Conservation (phyloP, 257 asterid genomes). For the Solanum chmielewskii region DNA sequence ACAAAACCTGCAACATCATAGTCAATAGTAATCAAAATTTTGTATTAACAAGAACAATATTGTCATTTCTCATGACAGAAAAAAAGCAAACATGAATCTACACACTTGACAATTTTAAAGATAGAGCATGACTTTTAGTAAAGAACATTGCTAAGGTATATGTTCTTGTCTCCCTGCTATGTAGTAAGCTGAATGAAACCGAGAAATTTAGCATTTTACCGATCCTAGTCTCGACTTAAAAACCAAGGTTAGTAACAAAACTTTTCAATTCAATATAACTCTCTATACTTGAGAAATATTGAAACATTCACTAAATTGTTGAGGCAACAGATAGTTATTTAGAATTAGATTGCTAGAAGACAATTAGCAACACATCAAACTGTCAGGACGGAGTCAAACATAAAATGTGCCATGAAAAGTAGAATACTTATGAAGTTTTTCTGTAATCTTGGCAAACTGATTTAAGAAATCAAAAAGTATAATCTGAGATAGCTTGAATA, state of each 20-base stretch:
- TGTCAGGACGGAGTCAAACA: background rate
- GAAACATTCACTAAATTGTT: background rate
- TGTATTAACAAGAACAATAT: background rate
- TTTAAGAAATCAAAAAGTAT: background rate
- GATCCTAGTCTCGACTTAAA: background rate
- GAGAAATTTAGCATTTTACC: background rate
- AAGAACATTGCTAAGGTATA: background rate
- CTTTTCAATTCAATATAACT: background rate
- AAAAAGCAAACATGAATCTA: background rate
- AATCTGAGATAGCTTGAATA: background rate
- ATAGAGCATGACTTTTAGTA: background rate
- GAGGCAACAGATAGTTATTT: background rate
- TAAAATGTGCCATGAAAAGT: background rate
- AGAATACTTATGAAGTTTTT: background rate
- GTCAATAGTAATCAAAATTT: background rate
- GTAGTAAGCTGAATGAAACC: background rate
- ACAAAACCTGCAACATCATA: slow-evolving; percentile 57
- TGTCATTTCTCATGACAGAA: background rate
- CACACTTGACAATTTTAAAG: background rate
- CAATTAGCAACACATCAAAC: background rate
- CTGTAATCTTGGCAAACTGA: background rate
- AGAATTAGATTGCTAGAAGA: background rate
- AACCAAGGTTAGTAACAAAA: background rate
- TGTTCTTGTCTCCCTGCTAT: background rate
- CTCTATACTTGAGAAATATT: background rate